Evolutionary conservation across 129 eudicot species (phyloP), one percentile per base, ranked within the genome.

Genomic region (Smallanthus sonchifolius): DNA sequence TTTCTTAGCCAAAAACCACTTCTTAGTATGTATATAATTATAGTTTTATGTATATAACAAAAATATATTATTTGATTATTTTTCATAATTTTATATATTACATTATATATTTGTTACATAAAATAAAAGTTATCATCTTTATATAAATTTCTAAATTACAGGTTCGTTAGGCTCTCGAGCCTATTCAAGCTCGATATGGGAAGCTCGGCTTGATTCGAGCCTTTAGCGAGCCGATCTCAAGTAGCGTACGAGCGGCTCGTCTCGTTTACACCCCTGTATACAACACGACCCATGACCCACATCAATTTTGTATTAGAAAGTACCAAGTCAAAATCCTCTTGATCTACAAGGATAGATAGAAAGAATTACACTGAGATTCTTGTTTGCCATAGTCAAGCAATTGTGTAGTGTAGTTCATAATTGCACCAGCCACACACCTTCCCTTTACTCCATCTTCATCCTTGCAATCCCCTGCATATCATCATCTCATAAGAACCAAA

Each of bases 351-450:
- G 65, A 43, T 43, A 44, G 15, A 43, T 61, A 15, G 43, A 40
- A 65, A 17, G 24, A 63, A 6, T 72, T 88, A 93, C 97, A 90
- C 51, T 84, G 86, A 74, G 90, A 76, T 43, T 75, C 74, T 62
- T 86, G 72, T 66, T 76, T 79, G 42, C 85, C 82, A 70, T 89
- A 89, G 74, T 67, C 84, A 38, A 86, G 96, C 49, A 94, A 89
- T 76, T 94, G 96, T 49, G 73, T 80, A 57, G 98, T 94, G 83
- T 94, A 94, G 74, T 94, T 94, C 67, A 82, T 83, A 64, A 94
- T 88, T 52, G 97, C 97, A 10, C 97, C 98, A 30, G 97, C 96
- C 16, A 90, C 98, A 83, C 98, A 94, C 62, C 91, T 85, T 66
- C 73, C 93, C 74, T 19, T 63, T 39, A 65, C 70, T 52, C 98